Conservation (phyloP, 2,329 filamentous ascomycete species). For the Neodidymelliopsis sp. region DNA sequence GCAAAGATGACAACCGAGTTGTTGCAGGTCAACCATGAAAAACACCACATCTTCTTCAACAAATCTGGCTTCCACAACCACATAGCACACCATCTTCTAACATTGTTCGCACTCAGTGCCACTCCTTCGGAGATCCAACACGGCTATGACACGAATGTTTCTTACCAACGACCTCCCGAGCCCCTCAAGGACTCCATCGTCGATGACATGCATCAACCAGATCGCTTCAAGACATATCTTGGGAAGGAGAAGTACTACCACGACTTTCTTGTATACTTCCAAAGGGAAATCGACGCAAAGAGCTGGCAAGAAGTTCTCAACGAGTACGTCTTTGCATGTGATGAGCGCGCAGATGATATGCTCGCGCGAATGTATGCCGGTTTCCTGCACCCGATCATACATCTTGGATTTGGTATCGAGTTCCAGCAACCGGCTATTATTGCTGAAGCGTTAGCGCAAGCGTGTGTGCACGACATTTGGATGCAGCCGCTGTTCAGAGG, state of each 20-base stretch:
- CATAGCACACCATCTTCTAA: slow-evolving; percentile 78
- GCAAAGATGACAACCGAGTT: slow-evolving; percentile 71
- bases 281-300: slow-evolving; percentile 70
- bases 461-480: slow-evolving; percentile 71
- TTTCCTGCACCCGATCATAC: slow-evolving; percentile 81
- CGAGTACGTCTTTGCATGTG: slow-evolving; percentile 73
- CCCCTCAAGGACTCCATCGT: slow-evolving; percentile 60
- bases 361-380: slow-evolving; percentile 72
- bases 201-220: slow-evolving; percentile 64
- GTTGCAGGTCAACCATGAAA: slow-evolving; percentile 77
- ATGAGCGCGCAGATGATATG: slow-evolving; percentile 72
- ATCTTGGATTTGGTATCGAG: slow-evolving; percentile 84
- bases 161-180: slow-evolving; percentile 69
- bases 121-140: slow-evolving; percentile 64
- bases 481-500: slow-evolving; percentile 62
- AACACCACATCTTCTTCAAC: slow-evolving; percentile 85
- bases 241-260: slow-evolving; percentile 72
- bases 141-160: slow-evolving; percentile 69
- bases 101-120: slow-evolving; percentile 78
- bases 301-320: slow-evolving; percentile 69
- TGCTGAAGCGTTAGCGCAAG: slow-evolving; percentile 79
- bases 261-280: slow-evolving; percentile 80
- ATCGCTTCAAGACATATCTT: slow-evolving; percentile 65
- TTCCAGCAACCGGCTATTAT: slow-evolving; percentile 83
- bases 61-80: slow-evolving; percentile 79